A percentile compares a stretch with the other conserved stretches of the same genome.
Evolutionary conservation across 2,329 filamentous ascomycete genomes (phyloP).

Genomic region (Sporothrix sp.): DNA sequence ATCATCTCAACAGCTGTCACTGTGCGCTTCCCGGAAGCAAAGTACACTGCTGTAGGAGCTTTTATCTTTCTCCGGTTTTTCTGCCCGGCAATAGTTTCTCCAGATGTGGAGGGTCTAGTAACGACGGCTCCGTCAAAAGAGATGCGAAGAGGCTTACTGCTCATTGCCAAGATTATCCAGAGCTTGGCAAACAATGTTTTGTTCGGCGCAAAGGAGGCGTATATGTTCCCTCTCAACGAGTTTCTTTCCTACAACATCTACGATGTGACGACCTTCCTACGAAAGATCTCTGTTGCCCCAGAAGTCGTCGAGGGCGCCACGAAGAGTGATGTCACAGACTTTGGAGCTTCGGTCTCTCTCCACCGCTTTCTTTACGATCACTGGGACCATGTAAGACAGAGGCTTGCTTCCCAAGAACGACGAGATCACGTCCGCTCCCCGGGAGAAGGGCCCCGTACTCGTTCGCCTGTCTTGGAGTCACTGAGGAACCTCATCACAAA

Average conservation of each 20-base stretch:
- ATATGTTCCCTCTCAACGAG: slow-evolving; percentile 62
- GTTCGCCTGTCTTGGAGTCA: slow-evolving; percentile 49
- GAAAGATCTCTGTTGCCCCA: slow-evolving; percentile 55
- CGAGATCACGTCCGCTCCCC: slow-evolving; percentile 47
- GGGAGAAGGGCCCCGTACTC: slow-evolving; percentile 40
- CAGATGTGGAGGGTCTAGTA: slow-evolving; percentile 58
- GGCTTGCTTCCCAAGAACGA: slow-evolving; percentile 49
- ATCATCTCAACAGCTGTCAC: slow-evolving; percentile 58
- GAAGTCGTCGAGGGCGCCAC: slow-evolving; percentile 33
- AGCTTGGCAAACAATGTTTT: slow-evolving; percentile 63
- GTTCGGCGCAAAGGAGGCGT: slow-evolving; percentile 62
- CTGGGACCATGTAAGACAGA: slow-evolving; percentile 60
- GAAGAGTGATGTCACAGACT: slow-evolving; percentile 50
- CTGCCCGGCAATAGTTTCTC: slow-evolving; percentile 61
- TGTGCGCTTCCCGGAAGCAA: slow-evolving; percentile 55
- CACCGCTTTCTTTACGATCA: slow-evolving; percentile 63
- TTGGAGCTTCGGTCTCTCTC: slow-evolving; percentile 59
- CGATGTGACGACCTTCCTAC: slow-evolving; percentile 54
- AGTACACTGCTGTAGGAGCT: slow-evolving; percentile 61
- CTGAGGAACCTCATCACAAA: slow-evolving; percentile 54
- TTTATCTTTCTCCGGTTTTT: slow-evolving; percentile 66
- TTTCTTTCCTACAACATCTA: slow-evolving; percentile 61
- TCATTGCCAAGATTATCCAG: slow-evolving; percentile 63
- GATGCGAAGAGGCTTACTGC: slow-evolving; percentile 56
- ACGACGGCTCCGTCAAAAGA: slow-evolving; percentile 52